Evolutionary conservation across 139 green algal genomes (phyloP).

Genomic region (Helicosporidium sp.): DNA sequence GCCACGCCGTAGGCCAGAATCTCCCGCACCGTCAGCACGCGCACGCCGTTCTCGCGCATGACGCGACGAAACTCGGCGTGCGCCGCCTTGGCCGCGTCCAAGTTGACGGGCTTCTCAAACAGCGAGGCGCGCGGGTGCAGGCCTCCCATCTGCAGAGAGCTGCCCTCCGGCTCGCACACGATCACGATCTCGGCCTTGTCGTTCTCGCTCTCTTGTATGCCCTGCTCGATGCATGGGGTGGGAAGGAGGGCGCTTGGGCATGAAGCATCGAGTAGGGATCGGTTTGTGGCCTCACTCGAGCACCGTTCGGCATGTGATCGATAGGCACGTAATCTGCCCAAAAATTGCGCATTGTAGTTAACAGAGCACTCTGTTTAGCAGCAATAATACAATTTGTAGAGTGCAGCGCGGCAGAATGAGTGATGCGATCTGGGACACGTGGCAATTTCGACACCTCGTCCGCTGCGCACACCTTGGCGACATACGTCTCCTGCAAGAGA

Average conservation of each 20-base stretch:
- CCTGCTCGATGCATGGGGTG: neutral
- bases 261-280: too few relatives aligned
- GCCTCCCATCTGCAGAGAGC: constrained; percentile 78
- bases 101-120: constrained; percentile 82
- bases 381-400: too few relatives aligned
- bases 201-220: constrained; percentile 20
- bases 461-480: neutral
- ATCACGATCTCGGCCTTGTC: constrained; percentile 31
- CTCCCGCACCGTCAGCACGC: constrained; percentile 73
- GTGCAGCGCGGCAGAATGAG: too few relatives aligned
- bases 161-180: constrained; percentile 73
- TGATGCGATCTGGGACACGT: too few relatives aligned
- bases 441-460: neutral
- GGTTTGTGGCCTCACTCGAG: too few relatives aligned
- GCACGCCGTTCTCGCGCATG: constrained; percentile 53
- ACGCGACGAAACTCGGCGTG: constrained; percentile 65
- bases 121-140: constrained; percentile 75
- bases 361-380: too few relatives aligned
- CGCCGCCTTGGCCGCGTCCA: constrained; percentile 55
- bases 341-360: too few relatives aligned
- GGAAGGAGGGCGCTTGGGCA: neutral
- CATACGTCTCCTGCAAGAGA: constrained; percentile 13
- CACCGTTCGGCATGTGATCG: too few relatives aligned
- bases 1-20: constrained; percentile 58
- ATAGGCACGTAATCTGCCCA: too few relatives aligned